Conservation (phyloP, 2,329 filamentous ascomycete genomes). For the Ilyonectria robusta region DNA sequence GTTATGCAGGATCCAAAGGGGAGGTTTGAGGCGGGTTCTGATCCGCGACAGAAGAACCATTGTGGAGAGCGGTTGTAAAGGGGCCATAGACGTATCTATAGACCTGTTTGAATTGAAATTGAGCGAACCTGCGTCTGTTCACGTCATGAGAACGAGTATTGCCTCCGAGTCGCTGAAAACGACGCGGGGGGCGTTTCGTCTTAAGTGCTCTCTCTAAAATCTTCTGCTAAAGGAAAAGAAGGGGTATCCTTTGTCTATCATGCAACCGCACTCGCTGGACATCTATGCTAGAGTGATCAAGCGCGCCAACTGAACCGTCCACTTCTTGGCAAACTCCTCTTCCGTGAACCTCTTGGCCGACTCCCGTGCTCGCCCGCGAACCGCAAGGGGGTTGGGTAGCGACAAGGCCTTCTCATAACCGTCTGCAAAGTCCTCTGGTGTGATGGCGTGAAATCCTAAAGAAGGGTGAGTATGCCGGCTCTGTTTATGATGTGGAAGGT, state of each 20-base stretch:
- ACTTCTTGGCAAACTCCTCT: constrained; percentile 84
- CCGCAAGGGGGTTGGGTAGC: constrained; percentile 79
- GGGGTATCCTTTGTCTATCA: constrained; percentile 57
- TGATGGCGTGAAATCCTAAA: constrained; percentile 87
- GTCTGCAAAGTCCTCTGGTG: constrained; percentile 82
- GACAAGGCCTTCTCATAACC: constrained; percentile 84
- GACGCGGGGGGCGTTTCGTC: constrained; percentile 10
- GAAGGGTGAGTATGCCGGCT: constrained; percentile 7
- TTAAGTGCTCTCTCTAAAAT: constrained; percentile 33
- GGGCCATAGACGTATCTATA: constrained; percentile 14
- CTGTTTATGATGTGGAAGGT: neutral
- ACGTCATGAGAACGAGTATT: neutral
- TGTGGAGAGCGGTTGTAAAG: constrained; percentile 69
- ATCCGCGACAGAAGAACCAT: constrained; percentile 81
- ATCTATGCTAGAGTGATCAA: constrained; percentile 68
- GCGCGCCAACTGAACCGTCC: constrained; percentile 81
- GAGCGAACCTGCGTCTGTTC: neutral
- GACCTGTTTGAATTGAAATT: neutral
- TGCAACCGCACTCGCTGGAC: constrained; percentile 35
- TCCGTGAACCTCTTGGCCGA: constrained; percentile 91
- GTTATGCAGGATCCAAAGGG: constrained; percentile 70
- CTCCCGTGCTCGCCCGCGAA: constrained; percentile 81
- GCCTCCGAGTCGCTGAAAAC: neutral
- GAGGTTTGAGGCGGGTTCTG: constrained; percentile 82
- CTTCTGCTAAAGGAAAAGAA: constrained; percentile 32